Evolutionary conservation across 2,329 filamentous ascomycete genomes (phyloP).

Genomic region (Rutstroemia sp.): DNA sequence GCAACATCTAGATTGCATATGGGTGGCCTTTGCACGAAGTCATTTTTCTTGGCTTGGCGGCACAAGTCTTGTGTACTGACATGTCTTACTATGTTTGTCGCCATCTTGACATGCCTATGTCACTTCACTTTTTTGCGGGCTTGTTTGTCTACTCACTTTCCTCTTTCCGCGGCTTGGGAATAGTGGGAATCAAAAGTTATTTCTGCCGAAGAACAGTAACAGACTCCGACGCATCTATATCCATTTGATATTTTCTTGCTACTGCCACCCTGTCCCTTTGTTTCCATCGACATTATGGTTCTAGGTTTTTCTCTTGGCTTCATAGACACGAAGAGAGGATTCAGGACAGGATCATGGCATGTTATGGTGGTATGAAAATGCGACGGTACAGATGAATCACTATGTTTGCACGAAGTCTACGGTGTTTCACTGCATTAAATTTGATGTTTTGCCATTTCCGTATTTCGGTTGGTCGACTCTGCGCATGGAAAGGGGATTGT

Average conservation of each 20-base stretch:
- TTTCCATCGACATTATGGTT: not conserved
- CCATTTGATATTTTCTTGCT: not conserved
- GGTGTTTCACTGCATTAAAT: too few relatives aligned
- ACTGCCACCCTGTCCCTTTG: not conserved
- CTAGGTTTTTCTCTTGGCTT: not conserved
- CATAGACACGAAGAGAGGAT: not conserved
- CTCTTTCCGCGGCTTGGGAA: not conserved
- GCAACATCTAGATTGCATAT: conserved; percentile 24
- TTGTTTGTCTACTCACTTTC: not conserved
- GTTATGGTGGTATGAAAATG: not conserved
- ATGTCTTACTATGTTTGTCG: conserved; percentile 1
- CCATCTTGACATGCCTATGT: not conserved
- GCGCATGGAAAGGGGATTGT: too few relatives aligned
- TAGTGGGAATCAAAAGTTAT: conserved; percentile 9
- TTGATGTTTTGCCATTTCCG: too few relatives aligned
- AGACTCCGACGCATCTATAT: not conserved
- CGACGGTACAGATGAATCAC: not conserved
- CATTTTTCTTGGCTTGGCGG: not conserved
- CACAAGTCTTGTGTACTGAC: conserved; percentile 2
- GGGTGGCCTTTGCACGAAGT: conserved; percentile 21
- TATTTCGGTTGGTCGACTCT: too few relatives aligned
- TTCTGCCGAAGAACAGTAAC: conserved; percentile 1
- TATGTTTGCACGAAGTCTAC: not conserved
- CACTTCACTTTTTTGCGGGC: not conserved
- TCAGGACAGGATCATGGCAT: not conserved